Conservation (phyloP, 2,329 filamentous ascomycete genomes). For the Fusarium succisae region DNA sequence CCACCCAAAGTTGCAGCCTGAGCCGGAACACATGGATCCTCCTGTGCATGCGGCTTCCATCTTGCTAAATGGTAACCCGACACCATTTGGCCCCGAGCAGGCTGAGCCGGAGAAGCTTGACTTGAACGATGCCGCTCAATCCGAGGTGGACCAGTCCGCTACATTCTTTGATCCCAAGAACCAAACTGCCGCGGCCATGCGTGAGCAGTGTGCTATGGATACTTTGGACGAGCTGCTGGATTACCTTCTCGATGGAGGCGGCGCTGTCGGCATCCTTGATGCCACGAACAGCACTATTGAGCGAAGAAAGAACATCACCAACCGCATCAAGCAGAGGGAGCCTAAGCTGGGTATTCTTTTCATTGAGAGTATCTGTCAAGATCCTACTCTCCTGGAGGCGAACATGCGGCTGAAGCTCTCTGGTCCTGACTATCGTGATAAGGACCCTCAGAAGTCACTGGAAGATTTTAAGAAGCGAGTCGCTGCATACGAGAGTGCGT, state of each 20-base stretch:
- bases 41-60: conserved; percentile 65
- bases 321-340: conserved; percentile 82
- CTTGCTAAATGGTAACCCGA: conserved; percentile 63
- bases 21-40: conserved; percentile 53
- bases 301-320: conserved; percentile 83
- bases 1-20: conserved; percentile 46
- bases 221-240: conserved; percentile 92
- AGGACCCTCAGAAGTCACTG: conserved; percentile 85
- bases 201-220: conserved; percentile 91
- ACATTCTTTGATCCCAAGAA: conserved; percentile 95
- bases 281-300: conserved; percentile 96
- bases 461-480: conserved; percentile 94
- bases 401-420: conserved; percentile 98
- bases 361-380: conserved; percentile 92
- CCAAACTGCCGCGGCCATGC: conserved; percentile 78
- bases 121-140: conserved; percentile 47
- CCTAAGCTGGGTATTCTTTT: conserved; percentile 92
- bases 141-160: conserved; percentile 84
- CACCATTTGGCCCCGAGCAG: conserved; percentile 46
- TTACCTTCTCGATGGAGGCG: conserved; percentile 83
- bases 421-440: conserved; percentile 94
- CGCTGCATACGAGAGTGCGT: conserved; percentile 91
- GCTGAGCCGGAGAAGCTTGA: conserved; percentile 53
- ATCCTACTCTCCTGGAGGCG: conserved; percentile 84
- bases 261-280: conserved; percentile 93